These are phyloP conservation scores for Aspergillus jensenii DNA, from an alignment of 2,329 filamentous ascomycete genomes.

Conservation along the genomic window DNA sequence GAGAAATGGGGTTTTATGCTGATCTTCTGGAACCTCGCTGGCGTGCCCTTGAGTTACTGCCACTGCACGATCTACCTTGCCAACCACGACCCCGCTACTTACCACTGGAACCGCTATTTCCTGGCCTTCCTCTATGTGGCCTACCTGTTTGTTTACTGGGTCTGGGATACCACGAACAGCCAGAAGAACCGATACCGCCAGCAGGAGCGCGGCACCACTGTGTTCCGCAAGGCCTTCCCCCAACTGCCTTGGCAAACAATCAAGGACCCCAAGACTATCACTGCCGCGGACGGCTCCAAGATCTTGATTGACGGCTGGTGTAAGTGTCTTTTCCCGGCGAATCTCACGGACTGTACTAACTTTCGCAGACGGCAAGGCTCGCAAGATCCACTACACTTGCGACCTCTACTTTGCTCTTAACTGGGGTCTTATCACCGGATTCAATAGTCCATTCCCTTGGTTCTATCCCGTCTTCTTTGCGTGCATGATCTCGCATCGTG, in stretches of 20 bases:
- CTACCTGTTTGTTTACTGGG: constrained; percentile 85
- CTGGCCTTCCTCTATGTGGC: constrained; percentile 64
- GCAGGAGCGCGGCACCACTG: constrained; percentile 68
- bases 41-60: constrained; percentile 87
- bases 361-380: constrained; percentile 62
- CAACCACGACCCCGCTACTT: constrained; percentile 74
- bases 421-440: constrained; percentile 81
- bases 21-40: constrained; percentile 95
- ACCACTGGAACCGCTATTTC: constrained; percentile 71
- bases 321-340: constrained; percentile 39
- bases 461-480: constrained; percentile 84
- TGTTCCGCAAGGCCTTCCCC: constrained; percentile 78
- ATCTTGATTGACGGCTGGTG: constrained; percentile 85
- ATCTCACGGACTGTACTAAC: constrained; percentile 18
- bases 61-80: constrained; percentile 90
- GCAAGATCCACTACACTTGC: constrained; percentile 80
- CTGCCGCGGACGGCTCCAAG: constrained; percentile 69
- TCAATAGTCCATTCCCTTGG: constrained; percentile 80
- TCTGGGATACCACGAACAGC: constrained; percentile 89
- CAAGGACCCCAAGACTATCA: constrained; percentile 76
- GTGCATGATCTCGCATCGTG: constrained; percentile 77
- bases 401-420: constrained; percentile 74
- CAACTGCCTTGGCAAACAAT: constrained; percentile 86
- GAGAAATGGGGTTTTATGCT: constrained; percentile 98
- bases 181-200: constrained; percentile 93